phyloP scores from a whole-genome alignment of 306 rosid species.

The Castanea mollissima region DNA sequence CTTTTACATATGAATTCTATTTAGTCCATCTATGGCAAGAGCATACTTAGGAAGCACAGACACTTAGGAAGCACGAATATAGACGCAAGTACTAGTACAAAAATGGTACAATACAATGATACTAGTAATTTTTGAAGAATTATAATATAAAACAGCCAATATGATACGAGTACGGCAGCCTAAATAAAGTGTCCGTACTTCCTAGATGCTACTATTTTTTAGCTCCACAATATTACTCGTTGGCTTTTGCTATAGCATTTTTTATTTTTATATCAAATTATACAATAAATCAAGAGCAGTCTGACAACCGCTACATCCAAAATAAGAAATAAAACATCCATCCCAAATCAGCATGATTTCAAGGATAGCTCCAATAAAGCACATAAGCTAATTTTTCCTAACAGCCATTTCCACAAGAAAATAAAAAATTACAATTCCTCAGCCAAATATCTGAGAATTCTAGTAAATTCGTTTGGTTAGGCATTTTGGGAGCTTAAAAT shows the following conservation, averaged over 20 bases:
- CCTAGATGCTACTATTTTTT: no score
- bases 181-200: no score
- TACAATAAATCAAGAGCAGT: not conserved
- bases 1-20: no score
- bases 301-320: not conserved
- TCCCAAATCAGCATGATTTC: not conserved
- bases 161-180: rapidly evolving
- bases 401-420: not conserved
- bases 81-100: rapidly evolving
- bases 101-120: no score
- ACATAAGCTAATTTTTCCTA: no score
- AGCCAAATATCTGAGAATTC: not conserved
- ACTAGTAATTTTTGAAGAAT: no score
- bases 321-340: not conserved
- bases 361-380: not conserved
- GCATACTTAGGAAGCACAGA: no score
- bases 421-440: not conserved
- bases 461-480: no score
- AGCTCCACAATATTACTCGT: not conserved
- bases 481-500: no score
- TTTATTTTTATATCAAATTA: not conserved
- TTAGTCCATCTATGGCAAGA: no score
- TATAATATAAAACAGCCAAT: rapidly evolving
- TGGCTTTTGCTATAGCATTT: no score
- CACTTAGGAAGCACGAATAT: no score